phyloP scores from a whole-genome alignment of 202 grass and related monocot species.

The Saccharum hybrid region DNA sequence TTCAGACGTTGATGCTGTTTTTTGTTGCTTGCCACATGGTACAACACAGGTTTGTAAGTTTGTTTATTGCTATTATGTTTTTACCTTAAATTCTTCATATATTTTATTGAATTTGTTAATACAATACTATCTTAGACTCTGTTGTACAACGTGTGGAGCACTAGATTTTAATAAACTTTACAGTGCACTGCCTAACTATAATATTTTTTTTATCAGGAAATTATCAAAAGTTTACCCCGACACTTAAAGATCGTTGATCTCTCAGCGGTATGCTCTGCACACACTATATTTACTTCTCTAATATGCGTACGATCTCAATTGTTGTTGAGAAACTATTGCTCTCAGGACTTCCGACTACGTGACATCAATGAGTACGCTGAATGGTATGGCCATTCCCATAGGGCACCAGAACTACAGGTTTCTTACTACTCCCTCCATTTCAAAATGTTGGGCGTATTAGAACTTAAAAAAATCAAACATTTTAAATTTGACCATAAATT shows the following conservation, averaged over 20 bases:
- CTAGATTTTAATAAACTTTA: background rate
- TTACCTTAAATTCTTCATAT: constrained; percentile 16
- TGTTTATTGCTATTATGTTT: constrained; percentile 34
- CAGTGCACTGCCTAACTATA: constrained; percentile 4
- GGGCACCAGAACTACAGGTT: constrained; percentile 93
- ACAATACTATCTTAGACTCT: background rate
- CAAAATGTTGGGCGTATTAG: background rate
- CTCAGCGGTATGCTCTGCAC: constrained; percentile 67
- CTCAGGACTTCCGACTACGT: constrained; percentile 83
- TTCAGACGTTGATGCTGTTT: constrained; percentile 91
- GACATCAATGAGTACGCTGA: constrained; percentile 84
- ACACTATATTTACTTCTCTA: background rate
- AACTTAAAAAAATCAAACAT: background rate
- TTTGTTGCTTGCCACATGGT: constrained; percentile 99
- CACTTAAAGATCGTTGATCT: constrained; percentile 95
- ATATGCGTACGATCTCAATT: background rate
- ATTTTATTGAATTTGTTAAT: constrained; percentile 25
- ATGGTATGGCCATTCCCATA: constrained; percentile 94
- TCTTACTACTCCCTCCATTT: constrained; percentile 2
- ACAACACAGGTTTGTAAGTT: constrained; percentile 76
- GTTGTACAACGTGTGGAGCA: background rate
- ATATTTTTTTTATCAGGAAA: constrained; percentile 68
- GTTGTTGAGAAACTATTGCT: constrained; percentile 34
- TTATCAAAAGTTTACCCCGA: constrained; percentile 79
- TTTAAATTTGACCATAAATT: background rate